A percentile compares a stretch with the other conserved stretches of the same genome.
Conservation (phyloP, 179 eudicot species). For the Patellifolia procumbens region DNA sequence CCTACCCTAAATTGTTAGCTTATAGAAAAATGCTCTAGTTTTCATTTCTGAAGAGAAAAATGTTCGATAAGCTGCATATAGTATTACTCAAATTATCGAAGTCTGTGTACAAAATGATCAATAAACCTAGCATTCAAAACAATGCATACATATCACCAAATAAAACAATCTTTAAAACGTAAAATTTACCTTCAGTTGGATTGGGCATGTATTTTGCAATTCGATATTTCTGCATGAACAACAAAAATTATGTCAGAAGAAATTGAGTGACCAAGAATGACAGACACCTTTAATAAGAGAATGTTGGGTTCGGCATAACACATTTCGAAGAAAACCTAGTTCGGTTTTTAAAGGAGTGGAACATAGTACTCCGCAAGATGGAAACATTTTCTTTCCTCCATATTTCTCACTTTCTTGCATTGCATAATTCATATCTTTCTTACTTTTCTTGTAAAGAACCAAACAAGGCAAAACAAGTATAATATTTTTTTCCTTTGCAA, state of each 20-base stretch:
- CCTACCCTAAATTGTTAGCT: slow-evolving; percentile 1
- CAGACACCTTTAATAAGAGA: too few species aligned
- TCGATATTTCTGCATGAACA: slow-evolving; percentile 72
- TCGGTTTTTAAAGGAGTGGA: too few species aligned
- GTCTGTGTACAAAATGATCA: neutral
- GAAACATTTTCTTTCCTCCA: too few species aligned
- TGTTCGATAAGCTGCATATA: neutral
- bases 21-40: neutral
- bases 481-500: too few species aligned
- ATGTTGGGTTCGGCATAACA: too few species aligned
- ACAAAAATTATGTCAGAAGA: slow-evolving; percentile 6
- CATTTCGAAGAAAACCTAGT: too few species aligned
- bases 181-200: slow-evolving; percentile 61
- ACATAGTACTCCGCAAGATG: too few species aligned
- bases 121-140: slow-evolving; percentile 9
- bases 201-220: slow-evolving; percentile 77
- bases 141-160: neutral
- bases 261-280: slow-evolving; percentile 1
- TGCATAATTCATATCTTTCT: too few species aligned
- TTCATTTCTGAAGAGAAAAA: neutral
- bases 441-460: too few species aligned
- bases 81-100: neutral
- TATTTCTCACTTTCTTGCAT: too few species aligned
- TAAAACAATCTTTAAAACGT: neutral
- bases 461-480: too few species aligned